Percentiles rank a stretch among this genome's conserved stretches.
Evolutionary conservation across 306 rosid genomes (phyloP).

Genomic region (Malus asiatica): DNA sequence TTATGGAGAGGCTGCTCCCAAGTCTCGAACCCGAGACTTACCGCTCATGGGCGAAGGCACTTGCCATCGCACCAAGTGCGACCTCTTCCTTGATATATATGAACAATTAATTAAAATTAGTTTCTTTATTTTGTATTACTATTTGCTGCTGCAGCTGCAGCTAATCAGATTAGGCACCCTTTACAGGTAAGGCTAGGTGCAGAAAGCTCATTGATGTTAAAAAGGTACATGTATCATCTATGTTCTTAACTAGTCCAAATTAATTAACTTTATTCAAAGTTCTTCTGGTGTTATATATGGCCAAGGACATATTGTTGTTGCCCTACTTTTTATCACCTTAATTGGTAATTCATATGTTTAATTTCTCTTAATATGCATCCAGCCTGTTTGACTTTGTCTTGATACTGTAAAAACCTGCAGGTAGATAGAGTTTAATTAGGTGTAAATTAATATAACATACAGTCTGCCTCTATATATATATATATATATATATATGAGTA

Average conservation of each 20-base stretch:
- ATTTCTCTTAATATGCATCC: neutral
- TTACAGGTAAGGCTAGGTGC: conserved; percentile 47
- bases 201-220: conserved; percentile 45
- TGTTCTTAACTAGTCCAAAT: neutral
- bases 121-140: neutral
- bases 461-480: neutral
- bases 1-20: too few relatives aligned
- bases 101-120: neutral
- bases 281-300: neutral
- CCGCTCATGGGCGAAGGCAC: too few relatives aligned
- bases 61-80: too few relatives aligned
- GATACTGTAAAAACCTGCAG: neutral
- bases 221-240: conserved; percentile 22
- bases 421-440: neutral
- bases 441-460: neutral
- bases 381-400: neutral
- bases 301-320: neutral
- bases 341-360: neutral
- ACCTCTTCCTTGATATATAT: neutral
- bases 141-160: conserved; percentile 36
- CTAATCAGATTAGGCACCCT: conserved; percentile 48
- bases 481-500: neutral
- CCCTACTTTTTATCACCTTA: neutral
- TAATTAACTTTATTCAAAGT: neutral
- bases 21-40: too few relatives aligned